A percentile compares a stretch with the other conserved stretches of the same genome.
These are phyloP conservation scores for Aphanomyces astaci DNA, from an alignment of 352 stramenopile genomes.

Conservation along the genomic window DNA sequence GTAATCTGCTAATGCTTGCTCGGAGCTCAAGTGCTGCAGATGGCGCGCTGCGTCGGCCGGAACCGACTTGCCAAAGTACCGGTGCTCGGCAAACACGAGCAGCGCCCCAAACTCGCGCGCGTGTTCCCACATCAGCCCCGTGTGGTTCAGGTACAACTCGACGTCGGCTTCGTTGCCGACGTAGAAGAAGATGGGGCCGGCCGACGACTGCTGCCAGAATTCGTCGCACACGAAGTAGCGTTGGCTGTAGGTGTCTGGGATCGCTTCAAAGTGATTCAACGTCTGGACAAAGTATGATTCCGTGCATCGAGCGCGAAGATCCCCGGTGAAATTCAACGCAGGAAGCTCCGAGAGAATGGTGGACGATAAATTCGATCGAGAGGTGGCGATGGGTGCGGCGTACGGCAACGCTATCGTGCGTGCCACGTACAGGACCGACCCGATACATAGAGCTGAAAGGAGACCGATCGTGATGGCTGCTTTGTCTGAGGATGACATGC, in stretches of 20 bases:
- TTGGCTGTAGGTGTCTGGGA: conserved; percentile 27
- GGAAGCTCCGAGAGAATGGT: neutral
- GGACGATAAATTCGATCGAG: neutral
- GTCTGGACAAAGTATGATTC: conserved; percentile 39
- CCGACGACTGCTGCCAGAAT: conserved; percentile 31
- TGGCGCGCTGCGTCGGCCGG: conserved; percentile 28
- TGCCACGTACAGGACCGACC: conserved; percentile 3
- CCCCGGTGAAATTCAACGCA: conserved; percentile 23
- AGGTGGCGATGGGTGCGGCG: neutral
- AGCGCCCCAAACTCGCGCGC: conserved; percentile 49
- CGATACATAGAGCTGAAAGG: neutral
- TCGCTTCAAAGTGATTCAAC: conserved; percentile 44
- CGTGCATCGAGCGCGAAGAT: conserved; percentile 38
- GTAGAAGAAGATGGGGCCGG: conserved; percentile 65
- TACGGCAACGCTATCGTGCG: neutral
- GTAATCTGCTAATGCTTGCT: conserved; percentile 61
- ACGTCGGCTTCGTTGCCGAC: conserved; percentile 62
- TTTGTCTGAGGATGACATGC: neutral
- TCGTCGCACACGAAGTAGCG: conserved; percentile 62
- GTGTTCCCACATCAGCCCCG: conserved; percentile 68
- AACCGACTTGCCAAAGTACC: conserved; percentile 71
- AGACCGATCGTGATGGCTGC: conserved; percentile 1
- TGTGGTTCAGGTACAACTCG: conserved; percentile 57
- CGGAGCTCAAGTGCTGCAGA: conserved; percentile 23
- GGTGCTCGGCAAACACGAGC: conserved; percentile 67